Percentiles rank a stretch among this genome's conserved stretches.
Conservation (phyloP, 2,329 filamentous ascomycete genomes). For the Xylaria sp. region DNA sequence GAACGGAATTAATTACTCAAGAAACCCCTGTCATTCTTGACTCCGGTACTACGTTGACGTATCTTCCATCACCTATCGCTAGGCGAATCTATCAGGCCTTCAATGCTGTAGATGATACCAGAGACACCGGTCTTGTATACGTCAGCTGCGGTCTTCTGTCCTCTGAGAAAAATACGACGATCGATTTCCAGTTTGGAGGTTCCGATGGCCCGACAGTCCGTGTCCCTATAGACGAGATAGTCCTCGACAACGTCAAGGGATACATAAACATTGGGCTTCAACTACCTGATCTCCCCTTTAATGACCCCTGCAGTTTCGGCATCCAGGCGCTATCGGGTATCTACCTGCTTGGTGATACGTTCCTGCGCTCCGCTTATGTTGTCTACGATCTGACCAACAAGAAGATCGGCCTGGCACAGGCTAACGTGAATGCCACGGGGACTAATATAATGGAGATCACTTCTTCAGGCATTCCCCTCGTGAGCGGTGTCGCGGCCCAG, state of each 20-base stretch:
- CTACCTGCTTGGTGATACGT: constrained; percentile 60
- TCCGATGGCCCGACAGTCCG: constrained; percentile 48
- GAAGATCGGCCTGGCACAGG: constrained; percentile 63
- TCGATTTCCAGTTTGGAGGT: constrained; percentile 57
- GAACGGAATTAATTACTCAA: constrained; percentile 44
- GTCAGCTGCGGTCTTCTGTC: constrained; percentile 54
- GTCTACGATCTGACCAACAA: constrained; percentile 64
- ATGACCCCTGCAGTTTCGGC: constrained; percentile 64
- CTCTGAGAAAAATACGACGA: constrained; percentile 45
- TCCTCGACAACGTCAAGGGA: constrained; percentile 53
- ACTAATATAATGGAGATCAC: constrained; percentile 60
- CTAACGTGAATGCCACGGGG: constrained; percentile 59
- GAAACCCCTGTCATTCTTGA: constrained; percentile 67
- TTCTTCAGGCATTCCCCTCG: constrained; percentile 54
- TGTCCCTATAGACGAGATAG: constrained; percentile 51
- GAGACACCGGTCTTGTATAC: constrained; percentile 52
- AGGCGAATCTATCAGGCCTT: constrained; percentile 52
- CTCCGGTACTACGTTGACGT: constrained; percentile 72
- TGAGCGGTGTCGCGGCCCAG: constrained; percentile 57
- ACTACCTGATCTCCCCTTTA: constrained; percentile 52
- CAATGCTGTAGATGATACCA: constrained; percentile 52
- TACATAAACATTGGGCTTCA: constrained; percentile 40
- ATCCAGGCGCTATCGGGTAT: constrained; percentile 55
- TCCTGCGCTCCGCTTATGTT: constrained; percentile 62
- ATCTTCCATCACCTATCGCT: constrained; percentile 65